Percentiles rank a stretch among this genome's conserved stretches.
phyloP scores from a whole-genome alignment of 495 filamentous ascomycete species.

The Halenospora varia region DNA sequence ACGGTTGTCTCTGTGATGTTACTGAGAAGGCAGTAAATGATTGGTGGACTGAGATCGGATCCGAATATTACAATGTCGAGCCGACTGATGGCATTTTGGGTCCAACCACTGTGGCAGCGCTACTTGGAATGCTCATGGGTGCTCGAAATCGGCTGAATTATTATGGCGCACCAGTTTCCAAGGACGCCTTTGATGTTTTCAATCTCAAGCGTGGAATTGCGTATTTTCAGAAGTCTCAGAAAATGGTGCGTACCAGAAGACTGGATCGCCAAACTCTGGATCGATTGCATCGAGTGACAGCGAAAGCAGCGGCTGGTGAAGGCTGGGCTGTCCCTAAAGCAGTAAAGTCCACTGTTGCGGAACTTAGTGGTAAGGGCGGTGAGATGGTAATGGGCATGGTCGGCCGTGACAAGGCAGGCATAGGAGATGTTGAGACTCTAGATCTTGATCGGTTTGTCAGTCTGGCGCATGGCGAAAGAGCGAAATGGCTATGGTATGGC shows the following conservation, averaged over 20 bases:
- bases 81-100: conserved; percentile 89
- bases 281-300: conserved; percentile 73
- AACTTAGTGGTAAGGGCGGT: conserved; percentile 91
- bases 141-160: conserved; percentile 84
- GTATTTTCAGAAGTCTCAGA: conserved; percentile 85
- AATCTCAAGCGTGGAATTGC: conserved; percentile 77
- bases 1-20: conserved; percentile 88
- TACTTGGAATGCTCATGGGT: conserved; percentile 84
- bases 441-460: conserved; percentile 82
- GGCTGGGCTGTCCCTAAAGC: conserved; percentile 73
- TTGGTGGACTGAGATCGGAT: conserved; percentile 95
- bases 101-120: conserved; percentile 84
- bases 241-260: conserved; percentile 69
- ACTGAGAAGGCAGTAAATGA: conserved; percentile 87
- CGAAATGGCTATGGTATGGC: conserved; percentile 93
- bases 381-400: conserved; percentile 94
- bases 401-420: conserved; percentile 82
- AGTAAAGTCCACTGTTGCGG: conserved; percentile 91
- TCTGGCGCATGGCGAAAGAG: conserved; percentile 69
- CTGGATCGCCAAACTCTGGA: conserved; percentile 82
- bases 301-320: conserved; percentile 81
- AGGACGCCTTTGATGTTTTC: conserved; percentile 88
- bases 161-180: conserved; percentile 73
- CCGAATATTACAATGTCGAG: conserved; percentile 84
- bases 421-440: conserved; percentile 85